phyloP scores from a whole-genome alignment of 2,329 filamentous ascomycete genomes.

The Claviceps sp. region DNA sequence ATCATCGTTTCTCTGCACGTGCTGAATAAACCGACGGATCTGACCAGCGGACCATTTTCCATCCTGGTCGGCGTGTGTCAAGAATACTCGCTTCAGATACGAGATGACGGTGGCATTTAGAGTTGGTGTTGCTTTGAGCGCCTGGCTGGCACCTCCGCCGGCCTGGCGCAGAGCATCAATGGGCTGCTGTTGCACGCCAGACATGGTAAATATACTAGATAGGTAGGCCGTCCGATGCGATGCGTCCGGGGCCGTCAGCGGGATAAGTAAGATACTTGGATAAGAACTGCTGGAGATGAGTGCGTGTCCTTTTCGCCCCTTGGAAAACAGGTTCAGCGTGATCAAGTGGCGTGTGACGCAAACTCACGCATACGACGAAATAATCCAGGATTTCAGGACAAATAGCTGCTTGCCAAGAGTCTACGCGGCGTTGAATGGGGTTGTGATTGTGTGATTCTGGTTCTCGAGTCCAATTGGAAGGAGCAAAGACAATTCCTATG shows the following conservation, averaged over 20 bases:
- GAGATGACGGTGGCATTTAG: conserved; percentile 26
- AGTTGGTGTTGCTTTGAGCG: conserved; percentile 25
- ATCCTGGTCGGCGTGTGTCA: conserved; percentile 26
- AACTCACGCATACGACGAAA: not conserved
- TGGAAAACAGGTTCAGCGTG: not conserved
- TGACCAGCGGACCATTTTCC: conserved; percentile 33
- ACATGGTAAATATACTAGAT: not conserved
- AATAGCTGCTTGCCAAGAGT: not conserved
- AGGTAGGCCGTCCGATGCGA: not conserved
- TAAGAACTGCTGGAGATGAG: not conserved
- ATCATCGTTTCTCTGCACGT: conserved; percentile 29
- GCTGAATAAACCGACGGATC: conserved; percentile 30
- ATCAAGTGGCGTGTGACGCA: not conserved
- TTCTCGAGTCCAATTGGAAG: not conserved
- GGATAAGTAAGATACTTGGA: not conserved
- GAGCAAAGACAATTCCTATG: not conserved
- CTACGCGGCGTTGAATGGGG: not conserved
- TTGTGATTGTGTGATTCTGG: not conserved
- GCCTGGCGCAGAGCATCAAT: conserved; percentile 25
- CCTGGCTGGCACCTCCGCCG: conserved; percentile 33
- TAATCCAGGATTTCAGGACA: not conserved
- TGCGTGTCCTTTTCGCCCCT: not conserved
- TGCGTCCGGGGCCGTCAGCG: not conserved
- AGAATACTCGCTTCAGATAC: conserved; percentile 34
- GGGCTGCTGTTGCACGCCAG: conserved; percentile 1